These are phyloP conservation scores for Smittium culicis DNA, from an alignment of 371 early-diverging fungal genomes.

Conservation along the genomic window DNA sequence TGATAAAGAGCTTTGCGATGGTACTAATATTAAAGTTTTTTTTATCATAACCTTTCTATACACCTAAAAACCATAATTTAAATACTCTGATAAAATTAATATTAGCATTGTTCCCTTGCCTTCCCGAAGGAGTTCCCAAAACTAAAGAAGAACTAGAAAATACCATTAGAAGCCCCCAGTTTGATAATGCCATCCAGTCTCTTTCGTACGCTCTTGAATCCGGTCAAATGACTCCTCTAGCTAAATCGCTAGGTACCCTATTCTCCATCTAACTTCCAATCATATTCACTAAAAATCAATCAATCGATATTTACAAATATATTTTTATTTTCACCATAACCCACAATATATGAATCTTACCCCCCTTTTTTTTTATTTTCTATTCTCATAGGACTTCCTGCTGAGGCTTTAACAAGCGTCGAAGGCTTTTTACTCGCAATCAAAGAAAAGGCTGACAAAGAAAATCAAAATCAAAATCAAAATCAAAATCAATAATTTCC, in stretches of 20 bases:
- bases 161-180: constrained; percentile 49
- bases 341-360: too few species aligned
- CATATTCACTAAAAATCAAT: too few species aligned
- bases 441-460: constrained; percentile 31
- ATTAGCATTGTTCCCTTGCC: constrained; percentile 44
- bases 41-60: too few species aligned
- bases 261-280: background rate
- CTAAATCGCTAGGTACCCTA: constrained; percentile 34
- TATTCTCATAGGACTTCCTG: constrained; percentile 33
- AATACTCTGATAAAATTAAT: background rate
- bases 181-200: constrained; percentile 48
- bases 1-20: constrained; percentile 37
- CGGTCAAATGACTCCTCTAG: constrained; percentile 49
- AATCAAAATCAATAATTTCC: too few species aligned
- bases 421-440: constrained; percentile 50
- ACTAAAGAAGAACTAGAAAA: constrained; percentile 41
- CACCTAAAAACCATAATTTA: too few species aligned
- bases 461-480: background rate
- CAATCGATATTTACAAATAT: too few species aligned
- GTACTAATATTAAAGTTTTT: too few species aligned
- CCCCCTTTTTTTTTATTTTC: background rate
- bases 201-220: constrained; percentile 49
- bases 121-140: constrained; percentile 37
- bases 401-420: constrained; percentile 45
- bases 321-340: too few species aligned